Percentiles rank a stretch among this genome's conserved stretches.
Conservation (phyloP, 2,329 filamentous ascomycete genomes). For the Trichoderma aggressivum region DNA sequence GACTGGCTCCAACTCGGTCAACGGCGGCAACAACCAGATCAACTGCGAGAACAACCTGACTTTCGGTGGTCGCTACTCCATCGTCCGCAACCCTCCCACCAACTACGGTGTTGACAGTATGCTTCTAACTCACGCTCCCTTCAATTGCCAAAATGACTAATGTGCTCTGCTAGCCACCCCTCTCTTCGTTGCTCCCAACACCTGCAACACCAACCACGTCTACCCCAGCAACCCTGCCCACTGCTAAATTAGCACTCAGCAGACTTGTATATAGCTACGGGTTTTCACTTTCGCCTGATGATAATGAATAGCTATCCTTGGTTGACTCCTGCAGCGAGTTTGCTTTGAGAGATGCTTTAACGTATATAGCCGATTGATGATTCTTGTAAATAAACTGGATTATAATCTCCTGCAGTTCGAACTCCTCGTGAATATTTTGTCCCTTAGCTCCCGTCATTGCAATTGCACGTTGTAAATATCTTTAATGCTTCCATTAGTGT, state of each 20-base stretch:
- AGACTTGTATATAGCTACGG: neutral
- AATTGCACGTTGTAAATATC: too few species aligned
- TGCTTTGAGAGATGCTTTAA: neutral
- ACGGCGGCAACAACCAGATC: slow-evolving; percentile 24
- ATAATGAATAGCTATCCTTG: slow-evolving; percentile 1
- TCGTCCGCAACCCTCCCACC: slow-evolving; percentile 24
- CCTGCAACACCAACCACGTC: slow-evolving; percentile 24
- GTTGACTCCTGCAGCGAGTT: neutral
- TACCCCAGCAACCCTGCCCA: slow-evolving; percentile 25
- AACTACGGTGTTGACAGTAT: slow-evolving; percentile 24
- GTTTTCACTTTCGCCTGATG: neutral
- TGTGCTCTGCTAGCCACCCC: slow-evolving; percentile 17
- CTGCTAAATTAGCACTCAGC: slow-evolving; percentile 16
- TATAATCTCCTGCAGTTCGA: neutral
- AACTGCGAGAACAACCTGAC: slow-evolving; percentile 24
- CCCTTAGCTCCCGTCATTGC: too few species aligned
- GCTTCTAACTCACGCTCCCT: neutral
- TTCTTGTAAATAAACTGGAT: neutral
- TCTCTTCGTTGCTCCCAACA: slow-evolving; percentile 23
- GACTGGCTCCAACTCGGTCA: slow-evolving; percentile 22
- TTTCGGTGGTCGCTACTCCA: slow-evolving; percentile 22
- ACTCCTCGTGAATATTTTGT: neutral
- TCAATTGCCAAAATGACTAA: neutral
- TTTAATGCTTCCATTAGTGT: too few species aligned
- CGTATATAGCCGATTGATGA: slow-evolving; percentile 7